phyloP scores from a whole-genome alignment of 306 rosid genomes.

The Castanopsis chinensis region DNA sequence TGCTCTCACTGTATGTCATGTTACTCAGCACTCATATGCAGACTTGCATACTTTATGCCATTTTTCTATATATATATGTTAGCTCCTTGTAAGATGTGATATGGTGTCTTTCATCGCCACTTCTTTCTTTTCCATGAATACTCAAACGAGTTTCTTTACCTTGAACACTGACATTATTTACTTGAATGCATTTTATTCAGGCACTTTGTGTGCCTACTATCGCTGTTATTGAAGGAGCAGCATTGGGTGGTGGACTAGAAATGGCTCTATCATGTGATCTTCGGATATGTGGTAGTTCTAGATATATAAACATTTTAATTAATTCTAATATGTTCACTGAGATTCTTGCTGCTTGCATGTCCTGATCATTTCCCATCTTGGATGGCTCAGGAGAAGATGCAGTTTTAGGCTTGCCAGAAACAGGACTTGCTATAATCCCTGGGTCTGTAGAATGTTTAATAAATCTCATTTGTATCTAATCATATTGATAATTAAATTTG shows the following conservation, averaged over 20 bases:
- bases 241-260: constrained; percentile 97
- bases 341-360: constrained; percentile 14
- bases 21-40: background rate
- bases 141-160: background rate
- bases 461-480: constrained; percentile 11
- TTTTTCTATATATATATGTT: background rate
- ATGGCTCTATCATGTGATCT: constrained; percentile 94
- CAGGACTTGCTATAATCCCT: constrained; percentile 96
- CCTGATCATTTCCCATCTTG: constrained; percentile 24
- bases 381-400: constrained; percentile 67
- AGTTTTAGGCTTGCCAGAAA: constrained; percentile 85
- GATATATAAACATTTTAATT: constrained; percentile 6
- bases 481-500: background rate
- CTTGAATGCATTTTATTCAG: constrained; percentile 39
- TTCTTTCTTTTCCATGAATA: background rate
- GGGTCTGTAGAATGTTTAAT: constrained; percentile 54
- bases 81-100: background rate
- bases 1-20: constrained; percentile 1
- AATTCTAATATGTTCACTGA: constrained; percentile 6
- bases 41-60: background rate
- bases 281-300: constrained; percentile 81
- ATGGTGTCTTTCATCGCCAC: constrained; percentile 3
- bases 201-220: constrained; percentile 69
- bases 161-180: constrained; percentile 19
- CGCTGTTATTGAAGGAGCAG: constrained; percentile 90